Evolutionary conservation across 495 filamentous ascomycete species (phyloP).

Genomic region (Amorphotheca resinae): DNA sequence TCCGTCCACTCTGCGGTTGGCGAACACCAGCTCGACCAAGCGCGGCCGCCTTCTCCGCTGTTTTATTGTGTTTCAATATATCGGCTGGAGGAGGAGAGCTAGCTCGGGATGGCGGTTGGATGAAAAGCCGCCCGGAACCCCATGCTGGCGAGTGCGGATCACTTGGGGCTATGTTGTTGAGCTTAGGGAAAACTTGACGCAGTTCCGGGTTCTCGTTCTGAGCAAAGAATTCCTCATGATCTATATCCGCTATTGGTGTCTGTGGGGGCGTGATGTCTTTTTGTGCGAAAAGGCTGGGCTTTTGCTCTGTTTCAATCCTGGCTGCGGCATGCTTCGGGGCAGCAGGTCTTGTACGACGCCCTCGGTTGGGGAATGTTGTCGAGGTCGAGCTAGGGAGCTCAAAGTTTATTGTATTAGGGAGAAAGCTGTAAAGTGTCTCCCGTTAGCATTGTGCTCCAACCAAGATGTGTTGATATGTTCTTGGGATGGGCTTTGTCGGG

Average conservation of each 20-base stretch:
- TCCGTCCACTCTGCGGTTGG: conserved; percentile 34
- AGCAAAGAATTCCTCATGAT: conserved; percentile 53
- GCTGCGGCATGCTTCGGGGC: conserved; percentile 19
- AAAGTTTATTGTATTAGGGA: conserved; percentile 85
- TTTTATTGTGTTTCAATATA: conserved; percentile 52
- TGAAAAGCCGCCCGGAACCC: conserved; percentile 49
- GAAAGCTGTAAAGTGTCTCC: conserved; percentile 46
- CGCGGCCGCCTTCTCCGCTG: conserved; percentile 35
- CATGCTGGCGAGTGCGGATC: conserved; percentile 59
- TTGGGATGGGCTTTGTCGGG: background rate
- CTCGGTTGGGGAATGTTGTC: conserved; percentile 14
- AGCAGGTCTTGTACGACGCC: no score
- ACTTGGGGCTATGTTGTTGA: conserved; percentile 32
- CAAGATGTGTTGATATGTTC: no score
- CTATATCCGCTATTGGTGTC: conserved; percentile 50
- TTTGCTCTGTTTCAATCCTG: conserved; percentile 18
- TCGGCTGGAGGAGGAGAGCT: conserved; percentile 56
- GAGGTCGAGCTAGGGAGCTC: conserved; percentile 28
- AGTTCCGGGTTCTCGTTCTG: conserved; percentile 34
- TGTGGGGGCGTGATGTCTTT: conserved; percentile 35
- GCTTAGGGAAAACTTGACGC: conserved; percentile 30
- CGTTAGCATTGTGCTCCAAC: conserved; percentile 12
- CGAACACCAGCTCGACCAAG: conserved; percentile 34
- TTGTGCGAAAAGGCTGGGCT: conserved; percentile 32
- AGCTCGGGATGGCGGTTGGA: conserved; percentile 63